Evolutionary conservation across 495 filamentous ascomycete species (phyloP).

Genomic region (Staphylotrichum tortipilum): DNA sequence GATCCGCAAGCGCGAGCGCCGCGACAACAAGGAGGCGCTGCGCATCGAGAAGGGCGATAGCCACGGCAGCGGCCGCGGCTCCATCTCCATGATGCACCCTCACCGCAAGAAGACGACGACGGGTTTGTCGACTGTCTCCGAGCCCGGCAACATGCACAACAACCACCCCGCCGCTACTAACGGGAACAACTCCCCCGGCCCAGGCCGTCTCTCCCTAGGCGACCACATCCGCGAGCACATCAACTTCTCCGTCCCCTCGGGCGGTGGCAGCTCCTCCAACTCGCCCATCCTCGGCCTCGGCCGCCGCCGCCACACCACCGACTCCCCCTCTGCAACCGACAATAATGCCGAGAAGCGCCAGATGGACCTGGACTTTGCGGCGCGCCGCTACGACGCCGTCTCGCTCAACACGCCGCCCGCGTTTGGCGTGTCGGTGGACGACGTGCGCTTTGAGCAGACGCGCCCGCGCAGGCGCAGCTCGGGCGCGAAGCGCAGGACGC

Average conservation of each 20-base stretch:
- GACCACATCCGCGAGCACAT: too few relatives aligned
- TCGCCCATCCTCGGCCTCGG: slow-evolving; percentile 2
- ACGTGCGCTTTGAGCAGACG: slow-evolving; percentile 28
- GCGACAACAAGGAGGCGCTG: slow-evolving; percentile 37
- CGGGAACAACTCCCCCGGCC: too few relatives aligned
- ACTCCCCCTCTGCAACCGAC: too few relatives aligned
- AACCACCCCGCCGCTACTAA: too few relatives aligned
- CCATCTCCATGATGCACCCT: too few relatives aligned
- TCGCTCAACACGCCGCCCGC: slow-evolving; percentile 21
- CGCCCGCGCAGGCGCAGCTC: slow-evolving; percentile 25
- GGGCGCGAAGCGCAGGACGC: slow-evolving; percentile 45
- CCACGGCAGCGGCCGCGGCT: too few relatives aligned
- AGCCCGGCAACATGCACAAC: too few relatives aligned
- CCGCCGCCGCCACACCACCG: slow-evolving; percentile 5
- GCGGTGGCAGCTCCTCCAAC: neutral
- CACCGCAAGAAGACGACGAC: slow-evolving; percentile 33
- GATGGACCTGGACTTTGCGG: slow-evolving; percentile 25
- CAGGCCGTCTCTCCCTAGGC: too few relatives aligned
- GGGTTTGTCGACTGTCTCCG: slow-evolving; percentile 14
- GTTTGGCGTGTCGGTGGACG: slow-evolving; percentile 20
- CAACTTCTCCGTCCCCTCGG: neutral
- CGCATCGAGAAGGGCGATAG: slow-evolving; percentile 33
- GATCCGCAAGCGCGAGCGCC: slow-evolving; percentile 42
- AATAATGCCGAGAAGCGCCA: too few relatives aligned
- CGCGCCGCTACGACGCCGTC: slow-evolving; percentile 37